Conservation (phyloP, 2,329 filamentous ascomycete species). For the Botrytis galanthina region DNA sequence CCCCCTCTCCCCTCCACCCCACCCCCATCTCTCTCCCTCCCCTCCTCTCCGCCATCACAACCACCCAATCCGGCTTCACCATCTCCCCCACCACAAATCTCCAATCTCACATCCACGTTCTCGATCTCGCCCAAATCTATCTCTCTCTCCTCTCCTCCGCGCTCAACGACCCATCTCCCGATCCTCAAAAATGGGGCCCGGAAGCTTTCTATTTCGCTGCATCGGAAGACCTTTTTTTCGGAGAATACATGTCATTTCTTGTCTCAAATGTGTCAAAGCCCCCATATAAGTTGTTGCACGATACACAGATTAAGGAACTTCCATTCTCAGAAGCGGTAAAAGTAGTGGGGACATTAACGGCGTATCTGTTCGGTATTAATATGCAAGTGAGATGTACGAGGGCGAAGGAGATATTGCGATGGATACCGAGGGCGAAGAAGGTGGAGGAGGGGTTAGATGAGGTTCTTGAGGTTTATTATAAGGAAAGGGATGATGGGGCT, state of each 20-base stretch:
- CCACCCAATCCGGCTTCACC: slow-evolving; percentile 19
- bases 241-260: slow-evolving; percentile 15
- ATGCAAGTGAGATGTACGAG: slow-evolving; percentile 22
- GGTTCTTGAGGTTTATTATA: slow-evolving; percentile 13
- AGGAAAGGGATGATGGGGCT: background rate
- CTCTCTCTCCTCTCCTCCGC: slow-evolving; percentile 16
- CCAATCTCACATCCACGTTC: slow-evolving; percentile 24
- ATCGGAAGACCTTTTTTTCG: slow-evolving; percentile 12
- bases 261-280: background rate
- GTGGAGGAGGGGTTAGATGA: slow-evolving; percentile 17
- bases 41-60: background rate
- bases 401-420: slow-evolving; percentile 11
- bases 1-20: slow-evolving; percentile 22
- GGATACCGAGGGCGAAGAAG: slow-evolving; percentile 11
- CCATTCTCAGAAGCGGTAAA: background rate
- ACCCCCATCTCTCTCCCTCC: slow-evolving; percentile 20
- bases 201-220: slow-evolving; percentile 25
- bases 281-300: background rate
- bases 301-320: background rate
- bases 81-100: slow-evolving; percentile 19
- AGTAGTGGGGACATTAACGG: background rate
- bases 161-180: background rate
- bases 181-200: slow-evolving; percentile 12
- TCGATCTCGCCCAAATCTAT: slow-evolving; percentile 25
- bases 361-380: slow-evolving; percentile 17